Evolutionary conservation across 768 basidiomycete species (phyloP), one percentile per base, ranked within the genome.

Genomic region (Arthromyces matolae): DNA sequence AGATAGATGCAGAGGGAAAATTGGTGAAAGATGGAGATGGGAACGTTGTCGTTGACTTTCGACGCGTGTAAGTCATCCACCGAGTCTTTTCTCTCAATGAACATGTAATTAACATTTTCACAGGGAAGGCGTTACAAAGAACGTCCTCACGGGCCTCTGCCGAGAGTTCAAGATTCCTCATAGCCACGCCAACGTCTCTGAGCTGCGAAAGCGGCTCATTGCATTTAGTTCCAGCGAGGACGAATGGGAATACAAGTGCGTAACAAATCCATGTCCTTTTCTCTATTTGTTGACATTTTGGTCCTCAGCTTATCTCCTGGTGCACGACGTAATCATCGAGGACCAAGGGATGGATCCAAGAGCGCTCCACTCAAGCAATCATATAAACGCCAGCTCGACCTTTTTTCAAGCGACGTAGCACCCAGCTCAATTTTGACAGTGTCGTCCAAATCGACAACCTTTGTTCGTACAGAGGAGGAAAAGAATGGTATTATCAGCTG

Each of bases 211-310:
- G 18, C 36, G 35, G 19, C 36, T 55, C 18, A 20, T 29, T 25
- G 42, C 24, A 14, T 55, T 55, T 42, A 55, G 53, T 29, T 28
- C 27, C 1, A 39, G 40, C 16, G 22, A 40, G 19, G 29, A 45
- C 8, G 34, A 25, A 5, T 55, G 53, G 53, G 33, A 9, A 4
- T 16, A 38, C 7, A 37, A 20, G 50, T 55, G 32, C 47, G 50
- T 42, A 1, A 19, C n/a, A n/a, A n/a, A n/a, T 18, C 14, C 18
- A 19, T 39, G 8, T 19, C 37, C 19, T 24, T 31, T 24, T 12
- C 23, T 40, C 14, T 43, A 13, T 22, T 14, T 36, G n/a, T n/a
- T n/a, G n/a, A 13, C 31, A 27, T 37, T 27, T 13, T 36, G 4
- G 9, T 23, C 24, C 10, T 33, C 29, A 39, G 38, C 24, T 33